Base-by-base conservation (phyloP, 2,329 filamentous ascomycete genomes). In the Daldinia eschscholtzii region DNA sequence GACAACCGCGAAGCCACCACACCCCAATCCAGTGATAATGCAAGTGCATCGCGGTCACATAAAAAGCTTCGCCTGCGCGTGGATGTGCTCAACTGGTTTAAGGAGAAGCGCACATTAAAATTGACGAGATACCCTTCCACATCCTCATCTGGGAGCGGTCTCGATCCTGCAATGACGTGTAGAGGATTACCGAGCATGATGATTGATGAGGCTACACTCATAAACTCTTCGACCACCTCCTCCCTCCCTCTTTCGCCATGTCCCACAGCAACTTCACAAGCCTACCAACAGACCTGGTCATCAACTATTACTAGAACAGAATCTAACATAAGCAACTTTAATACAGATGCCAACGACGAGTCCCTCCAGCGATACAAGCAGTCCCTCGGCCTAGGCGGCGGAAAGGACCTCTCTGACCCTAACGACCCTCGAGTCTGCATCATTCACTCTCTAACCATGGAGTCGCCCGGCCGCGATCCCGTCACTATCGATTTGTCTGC, bases 331-430 rank as follows among this genome's bases (percentile, higher is more conserved):
- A 65, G 56, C 41, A 33, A 41, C 10, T n/a, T 23, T 66, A 61
- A 35, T 65, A 64, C 76, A 91, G 86, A 90, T 77, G 85, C 86
- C 74, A 84, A 92, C 77, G 96, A 99, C 81, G 95, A 98, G 82
- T 96, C 95, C 70, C 91, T 99, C 77, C 93, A 97, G 83, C 92
- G 95, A 78, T 99, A 97, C 92, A 99, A 99, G 86, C 89, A 95
- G 78, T 98, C 95, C 12, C 91, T 99, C 69, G 96, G 96, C 75
- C 90, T 98, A 68, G 89, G 90, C 72, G 90, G 89, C 75, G 91
- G 92, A 78, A 88, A 86, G 56, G 87, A 91, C 75, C 87, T 93
- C 68, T 92, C 89, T 64, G 89, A 94, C 79, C 88, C 92, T 76
- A 93, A 86, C 79, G 95, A 98, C 79, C 89, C 92, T 56, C 92